Evolutionary conservation across 805 yeast species (phyloP).

Genomic region (Nakazawaea molendinolei): DNA sequence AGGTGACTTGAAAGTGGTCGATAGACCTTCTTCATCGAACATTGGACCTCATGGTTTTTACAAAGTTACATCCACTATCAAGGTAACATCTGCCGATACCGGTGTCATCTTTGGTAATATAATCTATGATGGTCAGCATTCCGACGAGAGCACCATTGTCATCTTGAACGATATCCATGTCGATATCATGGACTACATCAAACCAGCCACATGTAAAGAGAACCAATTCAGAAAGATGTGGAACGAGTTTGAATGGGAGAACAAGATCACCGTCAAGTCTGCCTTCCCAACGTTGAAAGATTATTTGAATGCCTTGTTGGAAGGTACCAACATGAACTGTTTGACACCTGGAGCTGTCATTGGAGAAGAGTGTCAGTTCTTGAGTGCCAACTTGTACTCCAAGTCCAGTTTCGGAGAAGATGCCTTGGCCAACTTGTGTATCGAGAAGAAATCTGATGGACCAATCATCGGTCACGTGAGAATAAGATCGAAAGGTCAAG

Average conservation of each 20-base stretch:
- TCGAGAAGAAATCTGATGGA: slow-evolving; percentile 72
- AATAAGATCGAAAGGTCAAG: slow-evolving; percentile 96
- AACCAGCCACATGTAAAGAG: slow-evolving; percentile 89
- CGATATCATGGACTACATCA: slow-evolving; percentile 95
- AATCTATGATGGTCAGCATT: slow-evolving; percentile 92
- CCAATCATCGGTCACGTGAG: slow-evolving; percentile 90
- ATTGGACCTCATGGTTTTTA: slow-evolving; percentile 98
- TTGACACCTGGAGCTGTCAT: slow-evolving; percentile 88
- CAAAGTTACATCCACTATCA: slow-evolving; percentile 79
- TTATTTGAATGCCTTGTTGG: slow-evolving; percentile 68
- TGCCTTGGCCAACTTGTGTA: slow-evolving; percentile 91
- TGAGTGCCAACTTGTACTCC: slow-evolving; percentile 91
- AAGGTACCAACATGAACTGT: slow-evolving; percentile 89
- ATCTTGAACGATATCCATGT: slow-evolving; percentile 92
- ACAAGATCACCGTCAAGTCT: slow-evolving; percentile 85
- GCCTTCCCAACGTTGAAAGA: slow-evolving; percentile 59
- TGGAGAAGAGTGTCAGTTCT: slow-evolving; percentile 84
- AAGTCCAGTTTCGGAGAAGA: slow-evolving; percentile 95
- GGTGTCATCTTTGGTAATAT: slow-evolving; percentile 98
- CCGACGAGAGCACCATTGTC: slow-evolving; percentile 82
- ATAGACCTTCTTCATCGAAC: slow-evolving; percentile 82
- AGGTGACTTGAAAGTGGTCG: slow-evolving; percentile 93
- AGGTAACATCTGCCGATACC: slow-evolving; percentile 95
- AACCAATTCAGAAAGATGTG: slow-evolving; percentile 93
- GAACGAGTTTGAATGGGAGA: slow-evolving; percentile 99